Percentiles rank a stretch among this genome's conserved stretches.
These are phyloP conservation scores for Aspergillus luchuensis DNA, from an alignment of 2,329 filamentous ascomycete genomes.

Conservation along the genomic window DNA sequence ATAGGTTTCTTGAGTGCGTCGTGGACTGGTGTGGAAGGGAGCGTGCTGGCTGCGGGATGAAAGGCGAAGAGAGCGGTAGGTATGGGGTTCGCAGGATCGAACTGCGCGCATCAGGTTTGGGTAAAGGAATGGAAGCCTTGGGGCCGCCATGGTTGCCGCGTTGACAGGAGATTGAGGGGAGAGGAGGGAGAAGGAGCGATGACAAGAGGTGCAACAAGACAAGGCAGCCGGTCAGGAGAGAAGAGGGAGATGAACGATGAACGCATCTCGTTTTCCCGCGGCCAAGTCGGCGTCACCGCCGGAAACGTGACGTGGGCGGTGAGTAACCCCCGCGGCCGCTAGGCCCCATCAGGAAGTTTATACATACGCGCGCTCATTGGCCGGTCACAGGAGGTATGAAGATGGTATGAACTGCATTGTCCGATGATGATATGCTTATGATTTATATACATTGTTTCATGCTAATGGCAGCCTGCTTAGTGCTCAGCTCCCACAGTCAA, in stretches of 20 bases:
- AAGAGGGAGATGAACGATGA: conserved; percentile 2
- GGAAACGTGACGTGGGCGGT: conserved; percentile 32
- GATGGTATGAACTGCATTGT: not conserved
- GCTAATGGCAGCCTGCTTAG: not conserved
- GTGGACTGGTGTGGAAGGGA: conserved; percentile 41
- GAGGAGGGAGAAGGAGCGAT: conserved; percentile 5
- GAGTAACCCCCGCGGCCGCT: conserved; percentile 24
- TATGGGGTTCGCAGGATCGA: conserved; percentile 51
- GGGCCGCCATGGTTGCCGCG: conserved; percentile 57
- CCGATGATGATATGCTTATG: no score
- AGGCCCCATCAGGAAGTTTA: not conserved
- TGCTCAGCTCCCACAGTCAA: conserved; percentile 48
- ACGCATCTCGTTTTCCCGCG: conserved; percentile 26
- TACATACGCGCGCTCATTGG: conserved; percentile 6
- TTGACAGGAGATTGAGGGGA: conserved; percentile 14
- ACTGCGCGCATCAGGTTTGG: conserved; percentile 65
- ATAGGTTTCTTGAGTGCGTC: conserved; percentile 42
- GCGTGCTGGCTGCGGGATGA: conserved; percentile 31
- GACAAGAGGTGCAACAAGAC: not conserved
- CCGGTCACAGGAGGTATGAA: not conserved
- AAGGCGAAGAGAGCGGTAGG: conserved; percentile 47
- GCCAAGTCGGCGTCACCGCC: conserved; percentile 22
- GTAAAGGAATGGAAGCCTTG: conserved; percentile 68
- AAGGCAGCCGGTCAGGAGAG: conserved; percentile 10
- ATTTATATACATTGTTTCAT: conserved; percentile 4